These are phyloP conservation scores for Comarum palustre DNA, from an alignment of 306 rosid species.

Conservation along the genomic window DNA sequence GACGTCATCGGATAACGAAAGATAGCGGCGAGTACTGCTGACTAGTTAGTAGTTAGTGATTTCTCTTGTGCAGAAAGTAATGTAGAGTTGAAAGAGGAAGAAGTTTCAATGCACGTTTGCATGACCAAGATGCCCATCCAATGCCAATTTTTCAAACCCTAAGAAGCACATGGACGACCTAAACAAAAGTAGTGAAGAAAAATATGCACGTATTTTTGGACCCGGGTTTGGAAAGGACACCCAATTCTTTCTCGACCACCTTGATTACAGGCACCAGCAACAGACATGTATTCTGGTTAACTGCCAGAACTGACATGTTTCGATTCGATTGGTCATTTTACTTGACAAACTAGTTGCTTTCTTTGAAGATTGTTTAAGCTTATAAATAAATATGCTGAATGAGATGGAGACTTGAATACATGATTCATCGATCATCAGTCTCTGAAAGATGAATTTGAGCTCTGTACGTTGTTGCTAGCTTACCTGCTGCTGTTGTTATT, in stretches of 20 bases:
- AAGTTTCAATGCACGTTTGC: constrained; percentile 9
- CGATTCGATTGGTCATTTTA: not conserved
- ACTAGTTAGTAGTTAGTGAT: not conserved
- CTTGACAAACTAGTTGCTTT: constrained; percentile 6
- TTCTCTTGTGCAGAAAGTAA: not conserved
- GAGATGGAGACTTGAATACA: not conserved
- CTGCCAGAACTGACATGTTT: not conserved
- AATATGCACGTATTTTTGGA: not conserved
- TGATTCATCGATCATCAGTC: not conserved
- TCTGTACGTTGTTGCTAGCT: not conserved
- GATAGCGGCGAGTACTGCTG: not conserved
- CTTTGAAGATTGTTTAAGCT: not conserved
- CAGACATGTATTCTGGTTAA: not conserved
- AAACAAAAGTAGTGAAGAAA: not conserved
- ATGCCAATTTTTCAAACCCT: not conserved
- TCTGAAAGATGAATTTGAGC: not conserved
- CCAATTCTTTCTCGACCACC: not conserved
- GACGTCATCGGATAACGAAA: not conserved
- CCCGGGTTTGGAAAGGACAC: constrained; percentile 9
- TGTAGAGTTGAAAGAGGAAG: not conserved
- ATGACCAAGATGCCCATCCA: not conserved
- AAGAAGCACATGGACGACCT: not conserved
- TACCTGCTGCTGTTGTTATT: not conserved
- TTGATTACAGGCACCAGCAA: not conserved
- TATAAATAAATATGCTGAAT: not conserved